Percentiles rank a stretch among this genome's conserved stretches.
phyloP scores from a whole-genome alignment of 2,329 filamentous ascomycete species.

The Aspergillus unguis region DNA sequence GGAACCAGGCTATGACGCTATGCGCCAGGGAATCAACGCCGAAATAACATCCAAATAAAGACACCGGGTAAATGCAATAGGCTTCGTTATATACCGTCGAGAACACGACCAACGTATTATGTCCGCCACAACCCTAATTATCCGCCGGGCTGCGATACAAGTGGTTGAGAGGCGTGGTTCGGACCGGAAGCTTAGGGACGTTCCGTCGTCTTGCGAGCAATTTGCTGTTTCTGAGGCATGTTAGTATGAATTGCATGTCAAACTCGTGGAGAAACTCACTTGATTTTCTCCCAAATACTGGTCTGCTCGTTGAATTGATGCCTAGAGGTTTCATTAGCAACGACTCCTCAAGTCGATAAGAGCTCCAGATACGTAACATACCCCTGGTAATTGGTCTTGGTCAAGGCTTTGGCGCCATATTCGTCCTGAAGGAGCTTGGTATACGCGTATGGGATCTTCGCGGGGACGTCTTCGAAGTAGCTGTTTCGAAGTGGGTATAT shows the following conservation, averaged over 20 bases:
- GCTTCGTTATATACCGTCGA: neutral
- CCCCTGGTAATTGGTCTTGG: constrained; percentile 45
- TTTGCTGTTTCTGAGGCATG: constrained; percentile 4
- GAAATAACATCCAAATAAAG: neutral
- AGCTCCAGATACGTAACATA: constrained; percentile 17
- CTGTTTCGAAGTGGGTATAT: constrained; percentile 57
- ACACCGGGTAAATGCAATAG: constrained; percentile 4
- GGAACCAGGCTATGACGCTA: neutral
- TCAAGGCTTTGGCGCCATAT: constrained; percentile 52
- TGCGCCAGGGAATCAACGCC: neutral
- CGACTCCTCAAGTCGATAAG: neutral
- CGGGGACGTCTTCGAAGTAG: constrained; percentile 52
- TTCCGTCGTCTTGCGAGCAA: constrained; percentile 9
- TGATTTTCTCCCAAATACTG: constrained; percentile 29
- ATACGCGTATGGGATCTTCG: constrained; percentile 57
- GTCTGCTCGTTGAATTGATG: constrained; percentile 33
- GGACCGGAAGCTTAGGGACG: neutral
- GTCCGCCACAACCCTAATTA: neutral
- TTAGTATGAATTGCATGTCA: neutral
- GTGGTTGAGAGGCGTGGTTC: constrained; percentile 13
- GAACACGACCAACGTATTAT: neutral
- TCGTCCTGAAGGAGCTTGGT: constrained; percentile 53
- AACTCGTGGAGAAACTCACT: constrained; percentile 12
- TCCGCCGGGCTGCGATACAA: neutral
- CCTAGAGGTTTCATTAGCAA: constrained; percentile 17